Evolutionary conservation across 192 early-diverging fungal genomes (phyloP).

Genomic region (Powellomyces hirtus): DNA sequence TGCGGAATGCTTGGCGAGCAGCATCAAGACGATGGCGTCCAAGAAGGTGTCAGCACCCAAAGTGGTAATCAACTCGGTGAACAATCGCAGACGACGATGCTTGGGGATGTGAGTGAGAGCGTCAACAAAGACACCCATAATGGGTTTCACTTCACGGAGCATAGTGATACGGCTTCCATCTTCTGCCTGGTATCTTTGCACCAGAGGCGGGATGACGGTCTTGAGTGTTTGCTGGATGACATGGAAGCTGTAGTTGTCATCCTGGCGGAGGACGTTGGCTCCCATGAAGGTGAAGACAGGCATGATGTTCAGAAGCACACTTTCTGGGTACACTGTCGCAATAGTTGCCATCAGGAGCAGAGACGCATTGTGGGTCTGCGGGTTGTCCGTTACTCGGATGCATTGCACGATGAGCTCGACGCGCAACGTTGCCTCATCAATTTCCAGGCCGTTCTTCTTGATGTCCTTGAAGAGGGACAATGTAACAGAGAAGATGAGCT

Average conservation of each 20-base stretch:
- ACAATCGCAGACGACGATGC: conserved; percentile 84
- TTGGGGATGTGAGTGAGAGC: conserved; percentile 88
- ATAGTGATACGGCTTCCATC: background rate
- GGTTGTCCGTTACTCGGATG: conserved; percentile 84
- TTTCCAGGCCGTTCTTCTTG: conserved; percentile 27
- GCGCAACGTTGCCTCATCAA: conserved; percentile 70
- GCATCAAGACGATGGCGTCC: conserved; percentile 65
- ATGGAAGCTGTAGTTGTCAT: conserved; percentile 94
- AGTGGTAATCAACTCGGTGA: conserved; percentile 75
- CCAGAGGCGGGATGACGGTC: conserved; percentile 81
- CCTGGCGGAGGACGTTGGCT: conserved; percentile 88
- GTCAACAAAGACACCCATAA: conserved; percentile 89
- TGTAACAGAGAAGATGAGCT: conserved; percentile 72
- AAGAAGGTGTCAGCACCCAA: conserved; percentile 77
- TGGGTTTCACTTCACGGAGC: conserved; percentile 60
- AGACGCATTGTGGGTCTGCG: conserved; percentile 90
- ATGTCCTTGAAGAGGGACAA: conserved; percentile 32
- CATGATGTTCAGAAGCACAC: conserved; percentile 90
- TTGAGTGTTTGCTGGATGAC: conserved; percentile 84
- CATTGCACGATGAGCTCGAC: conserved; percentile 86
- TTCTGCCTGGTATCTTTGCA: conserved; percentile 39
- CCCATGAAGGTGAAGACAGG: conserved; percentile 99
- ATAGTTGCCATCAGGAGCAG: conserved; percentile 86
- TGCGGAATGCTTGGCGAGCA: conserved; percentile 68
- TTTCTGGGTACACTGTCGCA: conserved; percentile 74